Base-by-base conservation (phyloP, 176 grass and related monocot species). In the Phoenix roebelenii region DNA sequence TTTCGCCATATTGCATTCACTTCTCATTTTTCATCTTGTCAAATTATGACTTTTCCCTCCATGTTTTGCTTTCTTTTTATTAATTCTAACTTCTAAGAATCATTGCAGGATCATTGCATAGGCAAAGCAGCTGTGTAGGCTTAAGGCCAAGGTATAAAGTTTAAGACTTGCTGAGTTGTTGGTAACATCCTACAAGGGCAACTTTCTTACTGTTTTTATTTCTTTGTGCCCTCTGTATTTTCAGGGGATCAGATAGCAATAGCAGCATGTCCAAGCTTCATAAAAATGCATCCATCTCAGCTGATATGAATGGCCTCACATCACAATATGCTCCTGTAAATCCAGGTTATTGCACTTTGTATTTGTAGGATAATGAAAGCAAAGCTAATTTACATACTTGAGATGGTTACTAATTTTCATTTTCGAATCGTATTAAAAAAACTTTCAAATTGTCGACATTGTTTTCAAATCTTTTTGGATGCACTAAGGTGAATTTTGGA, bases 221-320 rank as follows among this genome's bases (percentile, higher is more conserved):
- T 24, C 24, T 22, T 58, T 12, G 61, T 50, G 4, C 7, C 61
- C n/a, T 12, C 0, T 70, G 25, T 75, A 69, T 67, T 61, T 79
- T 75, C 69, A 84, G 83, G 70, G 55, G 69, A 23, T 28, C 25
- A 28, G 75, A 74, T 49, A 78, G 22, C 60, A 22, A 68, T 68
- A 83, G 70, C 52, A 66, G 55, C 44, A 72, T 56, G 5, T 51
- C 80, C 61, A 4, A 58, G 51, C 75, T 88, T 39, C 60, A 24
- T 14, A 97, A 97, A 64, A 85, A 72, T 85, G 59, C 66, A 17
- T 91, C 81, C 3, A 20, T 85, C 6, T 72, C 84, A 74, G 84
- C 87, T 49, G 84, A 88, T 64, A 88, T 85, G 69, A 80, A 79
- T 20, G 73, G 76, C 51, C 55, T 80, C 22, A 30, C 52, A 25